A percentile compares a stretch with the other conserved stretches of the same genome.
phyloP scores from a whole-genome alignment of 768 basidiomycete genomes.

The Suillus placidus region DNA sequence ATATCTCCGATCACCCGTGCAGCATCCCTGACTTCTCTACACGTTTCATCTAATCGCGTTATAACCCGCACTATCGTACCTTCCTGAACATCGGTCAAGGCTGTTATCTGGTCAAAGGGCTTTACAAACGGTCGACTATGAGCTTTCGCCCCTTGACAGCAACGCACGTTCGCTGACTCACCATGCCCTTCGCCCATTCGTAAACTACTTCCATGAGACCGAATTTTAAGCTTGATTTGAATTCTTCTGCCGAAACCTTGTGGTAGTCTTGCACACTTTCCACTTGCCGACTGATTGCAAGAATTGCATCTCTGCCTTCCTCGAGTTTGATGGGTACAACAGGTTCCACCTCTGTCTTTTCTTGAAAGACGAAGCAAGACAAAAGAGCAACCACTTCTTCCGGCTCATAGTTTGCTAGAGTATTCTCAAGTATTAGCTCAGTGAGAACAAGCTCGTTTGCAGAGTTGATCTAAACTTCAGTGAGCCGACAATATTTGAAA shows the following conservation, averaged over 20 bases:
- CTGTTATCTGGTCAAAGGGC: constrained; percentile 95
- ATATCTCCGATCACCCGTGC: constrained; percentile 97
- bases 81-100: constrained; percentile 92
- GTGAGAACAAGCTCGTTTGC: constrained; percentile 96
- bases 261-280: constrained; percentile 77
- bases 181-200: constrained; percentile 99
- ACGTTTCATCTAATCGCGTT: constrained; percentile 94
- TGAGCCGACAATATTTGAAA: constrained; percentile 12
- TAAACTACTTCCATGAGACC: constrained; percentile 96
- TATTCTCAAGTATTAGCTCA: constrained; percentile 96
- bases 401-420: constrained; percentile 85
- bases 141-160: not conserved
- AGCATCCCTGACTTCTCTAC: constrained; percentile 94
- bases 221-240: constrained; percentile 79
- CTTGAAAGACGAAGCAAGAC: constrained; percentile 97
- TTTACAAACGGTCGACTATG: constrained; percentile 34
- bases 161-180: constrained; percentile 38
- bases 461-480: constrained; percentile 83
- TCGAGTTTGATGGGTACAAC: constrained; percentile 76
- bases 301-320: constrained; percentile 77
- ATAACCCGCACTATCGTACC: constrained; percentile 97
- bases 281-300: constrained; percentile 77
- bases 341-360: constrained; percentile 93
- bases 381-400: constrained; percentile 96
- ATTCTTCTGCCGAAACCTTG: constrained; percentile 79